phyloP scores from a whole-genome alignment of 164 flowering plant genomes.

The Annona cherimola region DNA sequence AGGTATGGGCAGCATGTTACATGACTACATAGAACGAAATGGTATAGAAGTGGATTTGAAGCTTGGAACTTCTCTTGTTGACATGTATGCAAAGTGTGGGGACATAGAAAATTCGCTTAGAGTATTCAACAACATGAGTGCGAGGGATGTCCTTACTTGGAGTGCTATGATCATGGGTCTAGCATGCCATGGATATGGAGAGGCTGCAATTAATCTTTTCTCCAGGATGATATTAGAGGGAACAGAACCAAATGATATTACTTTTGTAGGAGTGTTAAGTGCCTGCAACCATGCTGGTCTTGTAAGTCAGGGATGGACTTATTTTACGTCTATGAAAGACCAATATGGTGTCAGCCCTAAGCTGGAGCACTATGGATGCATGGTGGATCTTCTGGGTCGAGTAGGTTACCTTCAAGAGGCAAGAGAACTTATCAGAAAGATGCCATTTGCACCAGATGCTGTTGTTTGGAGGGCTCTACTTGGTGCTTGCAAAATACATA shows the following conservation, averaged over 20 bases:
- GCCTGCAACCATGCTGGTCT: conserved; percentile 33
- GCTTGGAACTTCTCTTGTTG: conserved; percentile 36
- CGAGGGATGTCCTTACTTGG: conserved; percentile 28
- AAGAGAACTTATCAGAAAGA: conserved; percentile 23
- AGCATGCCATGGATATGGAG: conserved; percentile 29
- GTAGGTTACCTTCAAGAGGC: conserved; percentile 28
- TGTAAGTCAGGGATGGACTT: conserved; percentile 19
- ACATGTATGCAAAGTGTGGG: conserved; percentile 42
- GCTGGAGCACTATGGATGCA: conserved; percentile 36
- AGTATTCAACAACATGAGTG: conserved; percentile 22
- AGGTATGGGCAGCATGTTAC: conserved; percentile 29
- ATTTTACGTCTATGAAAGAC: conserved; percentile 25
- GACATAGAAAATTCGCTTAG: conserved; percentile 21
- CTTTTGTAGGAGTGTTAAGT: conserved; percentile 27
- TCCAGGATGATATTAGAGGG: conserved; percentile 25
- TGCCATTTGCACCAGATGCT: conserved; percentile 33
- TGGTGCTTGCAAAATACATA: conserved; percentile 29
- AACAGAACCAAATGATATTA: conserved; percentile 27
- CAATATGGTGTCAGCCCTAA: conserved; percentile 23
- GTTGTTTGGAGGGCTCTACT: conserved; percentile 33
- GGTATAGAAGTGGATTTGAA: conserved; percentile 24
- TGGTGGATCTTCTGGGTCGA: conserved; percentile 35
- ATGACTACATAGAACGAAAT: conserved; percentile 25
- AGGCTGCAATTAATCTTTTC: conserved; percentile 27
- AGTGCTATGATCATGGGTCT: conserved; percentile 34